phyloP scores from a whole-genome alignment of 2,329 filamentous ascomycete genomes.

The Colletotrichum spinosum region DNA sequence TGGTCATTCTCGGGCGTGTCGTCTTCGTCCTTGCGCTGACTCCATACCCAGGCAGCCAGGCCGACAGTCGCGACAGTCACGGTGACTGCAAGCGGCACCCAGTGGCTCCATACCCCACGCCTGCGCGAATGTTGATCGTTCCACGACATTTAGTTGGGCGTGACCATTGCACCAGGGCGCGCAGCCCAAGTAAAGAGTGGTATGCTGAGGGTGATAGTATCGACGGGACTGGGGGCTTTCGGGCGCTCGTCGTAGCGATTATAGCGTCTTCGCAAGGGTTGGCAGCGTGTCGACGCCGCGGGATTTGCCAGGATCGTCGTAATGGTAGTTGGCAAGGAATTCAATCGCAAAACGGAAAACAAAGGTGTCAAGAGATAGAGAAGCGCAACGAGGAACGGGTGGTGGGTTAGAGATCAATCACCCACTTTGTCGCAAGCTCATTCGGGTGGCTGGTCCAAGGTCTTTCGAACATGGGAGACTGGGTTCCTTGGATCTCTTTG shows the following conservation, averaged over 20 bases:
- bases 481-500: not conserved
- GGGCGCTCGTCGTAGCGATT: conserved; percentile 10
- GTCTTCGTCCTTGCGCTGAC: conserved; percentile 81
- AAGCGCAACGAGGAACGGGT: conserved; percentile 11
- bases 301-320: not conserved
- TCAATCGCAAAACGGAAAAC: not conserved
- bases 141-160: conserved; percentile 64
- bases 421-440: conserved; percentile 25
- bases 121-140: conserved; percentile 71
- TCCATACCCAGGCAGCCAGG: conserved; percentile 93
- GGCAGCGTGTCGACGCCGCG: not conserved
- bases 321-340: not conserved
- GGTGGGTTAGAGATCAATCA: conserved; percentile 30
- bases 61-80: conserved; percentile 89
- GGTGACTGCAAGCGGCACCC: conserved; percentile 88
- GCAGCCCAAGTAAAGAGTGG: conserved; percentile 18
- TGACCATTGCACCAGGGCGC: conserved; percentile 36
- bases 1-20: conserved; percentile 73
- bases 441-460: conserved; percentile 36
- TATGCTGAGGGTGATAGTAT: conserved; percentile 5
- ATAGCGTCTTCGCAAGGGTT: not conserved
- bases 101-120: conserved; percentile 79
- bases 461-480: conserved; percentile 19
- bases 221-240: conserved; percentile 8
- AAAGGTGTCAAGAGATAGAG: conserved; percentile 11